Conservation (phyloP, 805 yeast genomes). For the Teunomyces panamensis region DNA sequence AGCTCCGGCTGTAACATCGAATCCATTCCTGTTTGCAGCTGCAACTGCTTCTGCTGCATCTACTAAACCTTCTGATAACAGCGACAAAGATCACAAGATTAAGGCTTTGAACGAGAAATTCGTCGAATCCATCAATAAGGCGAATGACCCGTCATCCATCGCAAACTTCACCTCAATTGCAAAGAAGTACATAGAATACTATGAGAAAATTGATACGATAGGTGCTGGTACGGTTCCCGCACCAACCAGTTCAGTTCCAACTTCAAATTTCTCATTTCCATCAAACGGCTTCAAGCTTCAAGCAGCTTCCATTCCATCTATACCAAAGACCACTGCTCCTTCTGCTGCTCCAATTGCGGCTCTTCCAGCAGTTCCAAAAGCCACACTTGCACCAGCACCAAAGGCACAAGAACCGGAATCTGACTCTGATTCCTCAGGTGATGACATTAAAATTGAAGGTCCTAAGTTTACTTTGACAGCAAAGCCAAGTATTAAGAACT, state of each 20-base stretch:
- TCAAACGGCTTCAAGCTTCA: neutral
- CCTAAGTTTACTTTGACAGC: slow-evolving; percentile 32
- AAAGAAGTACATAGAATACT: slow-evolving; percentile 57
- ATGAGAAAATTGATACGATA: slow-evolving; percentile 29
- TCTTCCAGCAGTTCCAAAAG: neutral
- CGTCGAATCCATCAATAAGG: slow-evolving; percentile 43
- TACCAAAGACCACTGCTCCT: neutral
- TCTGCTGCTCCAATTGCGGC: slow-evolving; percentile 3
- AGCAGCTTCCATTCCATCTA: slow-evolving; percentile 3
- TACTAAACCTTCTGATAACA: neutral
- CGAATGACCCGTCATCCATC: slow-evolving; percentile 43
- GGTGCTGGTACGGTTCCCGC: slow-evolving; percentile 4
- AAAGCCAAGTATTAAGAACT: slow-evolving; percentile 28
- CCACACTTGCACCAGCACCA: slow-evolving; percentile 6
- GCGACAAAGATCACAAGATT: slow-evolving; percentile 45
- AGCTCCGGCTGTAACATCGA: neutral
- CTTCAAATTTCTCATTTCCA: slow-evolving; percentile 3
- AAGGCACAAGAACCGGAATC: neutral
- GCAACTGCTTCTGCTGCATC: neutral
- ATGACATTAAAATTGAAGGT: slow-evolving; percentile 31
- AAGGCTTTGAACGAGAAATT: slow-evolving; percentile 68
- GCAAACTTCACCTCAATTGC: slow-evolving; percentile 56
- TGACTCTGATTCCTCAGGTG: slow-evolving; percentile 22
- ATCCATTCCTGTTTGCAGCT: slow-evolving; percentile 4
- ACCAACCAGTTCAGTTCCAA: neutral